Percentiles rank a stretch among this genome's conserved stretches.
phyloP scores from a whole-genome alignment of 192 early-diverging fungal species.

The Piromyces finnis region DNA sequence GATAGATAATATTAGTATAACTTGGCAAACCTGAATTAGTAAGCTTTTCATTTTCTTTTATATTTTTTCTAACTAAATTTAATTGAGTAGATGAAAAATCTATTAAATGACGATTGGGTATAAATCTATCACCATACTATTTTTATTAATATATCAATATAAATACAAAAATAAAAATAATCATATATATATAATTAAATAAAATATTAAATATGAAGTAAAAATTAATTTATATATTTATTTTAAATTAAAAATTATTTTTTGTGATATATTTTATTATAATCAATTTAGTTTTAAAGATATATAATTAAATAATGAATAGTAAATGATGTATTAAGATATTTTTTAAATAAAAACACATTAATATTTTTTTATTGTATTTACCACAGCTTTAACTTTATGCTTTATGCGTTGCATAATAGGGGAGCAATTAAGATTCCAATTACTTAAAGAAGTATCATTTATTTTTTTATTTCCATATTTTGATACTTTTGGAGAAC shows the following conservation, averaged over 20 bases:
- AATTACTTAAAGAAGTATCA: background rate
- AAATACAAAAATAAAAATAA: too few relatives aligned
- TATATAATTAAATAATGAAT: too few relatives aligned
- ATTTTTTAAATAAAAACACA: too few relatives aligned
- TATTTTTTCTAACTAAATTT: constrained; percentile 24
- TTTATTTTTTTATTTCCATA: background rate
- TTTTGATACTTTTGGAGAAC: background rate
- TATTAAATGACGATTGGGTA: constrained; percentile 59
- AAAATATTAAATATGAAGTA: too few relatives aligned
- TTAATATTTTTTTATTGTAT: background rate
- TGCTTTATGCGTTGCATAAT: background rate
- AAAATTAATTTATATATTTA: too few relatives aligned
- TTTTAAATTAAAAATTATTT: too few relatives aligned
- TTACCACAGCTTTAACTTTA: background rate
- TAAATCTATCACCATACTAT: constrained; percentile 51
- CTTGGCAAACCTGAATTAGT: background rate
- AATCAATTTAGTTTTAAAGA: too few relatives aligned
- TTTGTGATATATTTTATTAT: too few relatives aligned
- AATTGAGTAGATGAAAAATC: constrained; percentile 51
- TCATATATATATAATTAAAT: too few relatives aligned
- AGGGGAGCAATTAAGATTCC: background rate
- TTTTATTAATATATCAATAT: background rate
- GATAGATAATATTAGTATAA: constrained; percentile 25
- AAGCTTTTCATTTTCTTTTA: constrained; percentile 2
- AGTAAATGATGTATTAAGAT: too few relatives aligned